Percentiles rank a stretch among this genome's conserved stretches.
Evolutionary conservation across 495 filamentous ascomycete species (phyloP).

Genomic region (Hyphodiscus hymeniophilus): DNA sequence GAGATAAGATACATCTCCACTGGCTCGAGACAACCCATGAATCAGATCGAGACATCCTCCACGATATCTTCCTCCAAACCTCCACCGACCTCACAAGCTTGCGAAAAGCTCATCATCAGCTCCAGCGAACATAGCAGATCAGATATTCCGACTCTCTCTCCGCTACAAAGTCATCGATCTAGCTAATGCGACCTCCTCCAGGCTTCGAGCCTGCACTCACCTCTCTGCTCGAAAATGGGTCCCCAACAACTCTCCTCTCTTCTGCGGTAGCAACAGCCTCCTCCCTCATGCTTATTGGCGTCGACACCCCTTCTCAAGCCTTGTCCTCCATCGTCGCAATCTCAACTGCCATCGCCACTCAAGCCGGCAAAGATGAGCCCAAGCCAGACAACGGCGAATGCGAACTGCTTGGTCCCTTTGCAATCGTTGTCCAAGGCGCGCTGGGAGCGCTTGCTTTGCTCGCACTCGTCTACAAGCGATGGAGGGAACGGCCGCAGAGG

Average conservation of each 20-base stretch:
- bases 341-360: slow-evolving; percentile 22
- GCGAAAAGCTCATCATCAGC: too few relatives aligned
- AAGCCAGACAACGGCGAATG: slow-evolving; percentile 47
- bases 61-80: neutral
- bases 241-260: slow-evolving; percentile 18
- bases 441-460: slow-evolving; percentile 78
- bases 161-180: neutral
- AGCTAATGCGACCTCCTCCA: slow-evolving; percentile 17
- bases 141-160: neutral
- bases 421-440: slow-evolving; percentile 78
- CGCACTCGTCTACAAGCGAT: slow-evolving; percentile 87
- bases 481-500: slow-evolving; percentile 82
- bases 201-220: slow-evolving; percentile 19
- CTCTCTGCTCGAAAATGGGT: slow-evolving; percentile 12
- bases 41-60: neutral
- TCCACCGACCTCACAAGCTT: too few relatives aligned
- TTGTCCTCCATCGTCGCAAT: slow-evolving; percentile 23
- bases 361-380: neutral
- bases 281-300: slow-evolving; percentile 12
- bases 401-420: slow-evolving; percentile 74
- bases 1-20: too few relatives aligned
- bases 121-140: too few relatives aligned
- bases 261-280: slow-evolving; percentile 12
- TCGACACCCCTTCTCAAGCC: slow-evolving; percentile 25
- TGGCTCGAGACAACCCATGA: too few relatives aligned